Percentiles rank a stretch among this genome's conserved stretches.
These are phyloP conservation scores for Smallanthus sonchifolius DNA, from an alignment of 129 eudicot genomes.

Conservation along the genomic window DNA sequence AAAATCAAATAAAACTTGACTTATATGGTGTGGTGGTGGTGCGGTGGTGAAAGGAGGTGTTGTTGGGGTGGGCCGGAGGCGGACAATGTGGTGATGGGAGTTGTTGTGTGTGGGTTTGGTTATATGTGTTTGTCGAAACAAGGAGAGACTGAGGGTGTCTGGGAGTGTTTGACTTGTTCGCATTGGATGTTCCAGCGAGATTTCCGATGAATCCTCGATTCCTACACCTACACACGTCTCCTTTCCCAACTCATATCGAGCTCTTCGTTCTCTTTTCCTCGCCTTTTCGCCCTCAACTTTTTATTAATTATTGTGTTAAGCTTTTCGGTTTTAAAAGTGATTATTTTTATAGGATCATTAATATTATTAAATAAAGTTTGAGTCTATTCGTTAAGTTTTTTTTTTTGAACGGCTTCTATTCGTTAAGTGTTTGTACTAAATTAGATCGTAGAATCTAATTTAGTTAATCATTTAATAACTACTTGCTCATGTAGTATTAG, in stretches of 20 bases:
- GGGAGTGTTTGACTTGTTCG: slow-evolving; percentile 34
- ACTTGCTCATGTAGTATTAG: too few relatives aligned
- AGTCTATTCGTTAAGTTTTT: too few relatives aligned
- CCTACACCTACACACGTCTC: slow-evolving; percentile 12
- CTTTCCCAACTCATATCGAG: slow-evolving; percentile 20
- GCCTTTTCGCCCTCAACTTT: slow-evolving; percentile 10
- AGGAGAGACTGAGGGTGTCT: slow-evolving; percentile 11
- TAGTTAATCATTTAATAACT: too few relatives aligned
- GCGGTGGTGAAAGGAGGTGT: neutral
- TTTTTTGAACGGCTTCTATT: too few relatives aligned
- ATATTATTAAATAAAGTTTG: too few relatives aligned
- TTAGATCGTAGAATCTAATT: too few relatives aligned
- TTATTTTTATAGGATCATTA: neutral
- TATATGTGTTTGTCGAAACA: slow-evolving; percentile 20
- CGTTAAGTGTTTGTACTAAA: too few relatives aligned
- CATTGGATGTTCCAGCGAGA: slow-evolving; percentile 6
- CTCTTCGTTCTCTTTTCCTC: slow-evolving; percentile 18
- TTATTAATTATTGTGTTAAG: neutral
- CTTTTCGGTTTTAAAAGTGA: neutral
- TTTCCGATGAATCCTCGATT: slow-evolving; percentile 34
- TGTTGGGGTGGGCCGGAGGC: neutral
- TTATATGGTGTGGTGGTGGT: neutral
- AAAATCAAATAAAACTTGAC: neutral
- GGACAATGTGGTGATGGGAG: slow-evolving; percentile 24
- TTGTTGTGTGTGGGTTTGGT: slow-evolving; percentile 22